phyloP scores from a whole-genome alignment of 2,329 filamentous ascomycete species.

The Metarhizium brunneum region DNA sequence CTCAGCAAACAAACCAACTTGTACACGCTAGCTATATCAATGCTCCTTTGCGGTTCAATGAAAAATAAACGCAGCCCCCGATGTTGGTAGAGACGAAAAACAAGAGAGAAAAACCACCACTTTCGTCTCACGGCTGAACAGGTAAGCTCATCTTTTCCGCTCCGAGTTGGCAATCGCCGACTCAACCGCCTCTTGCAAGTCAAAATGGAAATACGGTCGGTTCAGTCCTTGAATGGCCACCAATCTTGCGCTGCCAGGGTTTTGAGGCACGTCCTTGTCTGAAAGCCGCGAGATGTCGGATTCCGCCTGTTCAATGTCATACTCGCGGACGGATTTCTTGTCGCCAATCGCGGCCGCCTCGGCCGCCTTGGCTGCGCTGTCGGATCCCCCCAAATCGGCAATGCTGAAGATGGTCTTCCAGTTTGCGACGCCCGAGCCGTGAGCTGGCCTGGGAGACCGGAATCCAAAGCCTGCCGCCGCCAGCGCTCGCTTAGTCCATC shows the following conservation, averaged over 20 bases:
- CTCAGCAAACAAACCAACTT: too few relatives aligned
- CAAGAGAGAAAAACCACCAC: background rate
- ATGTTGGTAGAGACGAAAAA: background rate
- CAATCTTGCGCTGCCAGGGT: slow-evolving; percentile 20
- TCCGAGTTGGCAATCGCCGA: slow-evolving; percentile 29
- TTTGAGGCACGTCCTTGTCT: slow-evolving; percentile 18
- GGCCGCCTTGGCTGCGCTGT: slow-evolving; percentile 43
- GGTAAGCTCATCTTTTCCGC: slow-evolving; percentile 6
- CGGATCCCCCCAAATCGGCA: slow-evolving; percentile 67
- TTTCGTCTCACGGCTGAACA: background rate
- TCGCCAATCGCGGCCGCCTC: slow-evolving; percentile 51
- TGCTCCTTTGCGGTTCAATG: too few relatives aligned
- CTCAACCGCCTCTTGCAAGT: slow-evolving; percentile 39
- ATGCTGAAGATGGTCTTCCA: slow-evolving; percentile 85
- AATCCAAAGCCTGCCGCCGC: slow-evolving; percentile 44
- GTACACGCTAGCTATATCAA: too few relatives aligned
- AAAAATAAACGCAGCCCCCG: too few relatives aligned
- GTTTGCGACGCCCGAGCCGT: slow-evolving; percentile 15
- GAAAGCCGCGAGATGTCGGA: slow-evolving; percentile 12
- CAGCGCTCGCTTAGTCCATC: slow-evolving; percentile 48
- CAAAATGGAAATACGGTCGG: slow-evolving; percentile 43
- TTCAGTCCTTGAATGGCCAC: slow-evolving; percentile 36
- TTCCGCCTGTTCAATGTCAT: slow-evolving; percentile 20
- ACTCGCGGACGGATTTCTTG: slow-evolving; percentile 21
- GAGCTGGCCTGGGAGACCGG: slow-evolving; percentile 19